A percentile compares a stretch with the other conserved stretches of the same genome.
Evolutionary conservation across 148 eudicot species (phyloP).

Genomic region (Arctostaphylos glauca): DNA sequence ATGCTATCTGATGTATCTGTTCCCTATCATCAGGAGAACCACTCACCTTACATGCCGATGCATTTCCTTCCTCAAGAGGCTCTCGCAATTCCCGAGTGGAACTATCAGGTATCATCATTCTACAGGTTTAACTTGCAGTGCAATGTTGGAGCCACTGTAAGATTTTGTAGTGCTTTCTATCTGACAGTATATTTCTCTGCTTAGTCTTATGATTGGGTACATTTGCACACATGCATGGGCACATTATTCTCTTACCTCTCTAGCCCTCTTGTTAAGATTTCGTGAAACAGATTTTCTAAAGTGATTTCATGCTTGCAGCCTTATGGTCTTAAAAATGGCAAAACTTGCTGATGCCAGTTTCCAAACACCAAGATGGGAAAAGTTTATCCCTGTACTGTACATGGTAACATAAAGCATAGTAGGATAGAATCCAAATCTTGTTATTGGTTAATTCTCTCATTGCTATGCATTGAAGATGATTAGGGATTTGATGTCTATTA

Average conservation of each 20-base stretch:
- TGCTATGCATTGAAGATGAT: background rate
- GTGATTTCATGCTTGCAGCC: background rate
- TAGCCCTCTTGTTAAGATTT: background rate
- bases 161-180: background rate
- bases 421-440: background rate
- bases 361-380: background rate
- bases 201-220: background rate
- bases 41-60: constrained; percentile 27
- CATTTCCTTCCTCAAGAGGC: constrained; percentile 36
- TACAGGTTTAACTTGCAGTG: background rate
- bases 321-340: background rate
- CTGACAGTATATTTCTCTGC: background rate
- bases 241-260: background rate
- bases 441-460: background rate
- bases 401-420: background rate
- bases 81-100: constrained; percentile 30
- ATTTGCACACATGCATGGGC: background rate
- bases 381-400: background rate
- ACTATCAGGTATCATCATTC: constrained; percentile 40
- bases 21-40: constrained; percentile 22
- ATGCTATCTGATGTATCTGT: constrained; percentile 21
- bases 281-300: background rate
- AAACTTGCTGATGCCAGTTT: background rate
- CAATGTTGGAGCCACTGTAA: background rate
- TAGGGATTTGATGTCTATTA: background rate